phyloP scores from a whole-genome alignment of 2,329 filamentous ascomycete genomes.

The Paecilomyces variotii region DNA sequence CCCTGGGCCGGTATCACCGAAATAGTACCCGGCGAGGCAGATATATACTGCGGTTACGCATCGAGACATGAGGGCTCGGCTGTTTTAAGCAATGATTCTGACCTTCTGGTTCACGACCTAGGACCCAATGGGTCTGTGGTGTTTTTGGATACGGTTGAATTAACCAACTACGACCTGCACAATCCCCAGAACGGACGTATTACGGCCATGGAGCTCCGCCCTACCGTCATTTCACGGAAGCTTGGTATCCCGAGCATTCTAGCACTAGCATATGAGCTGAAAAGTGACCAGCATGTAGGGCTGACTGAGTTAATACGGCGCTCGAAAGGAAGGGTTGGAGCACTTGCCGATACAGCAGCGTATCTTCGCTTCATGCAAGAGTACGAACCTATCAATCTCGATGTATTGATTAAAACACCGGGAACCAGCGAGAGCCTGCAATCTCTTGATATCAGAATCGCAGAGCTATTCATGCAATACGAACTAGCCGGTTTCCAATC shows the following conservation, averaged over 20 bases:
- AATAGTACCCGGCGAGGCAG: conserved; percentile 77
- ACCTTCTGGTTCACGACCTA: conserved; percentile 69
- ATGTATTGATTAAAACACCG: conserved; percentile 2
- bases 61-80: conserved; percentile 51
- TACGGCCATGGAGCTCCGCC: conserved; percentile 30
- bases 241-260: conserved; percentile 27
- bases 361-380: conserved; percentile 29
- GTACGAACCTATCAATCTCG: conserved; percentile 17
- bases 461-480: conserved; percentile 44
- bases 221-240: conserved; percentile 21
- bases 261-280: conserved; percentile 34
- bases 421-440: conserved; percentile 6
- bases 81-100: conserved; percentile 75
- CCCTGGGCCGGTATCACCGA: conserved; percentile 34
- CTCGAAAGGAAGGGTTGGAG: conserved; percentile 15
- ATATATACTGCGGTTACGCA: conserved; percentile 65
- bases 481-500: conserved; percentile 13
- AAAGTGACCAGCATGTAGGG: conserved; percentile 17
- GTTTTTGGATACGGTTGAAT: conserved; percentile 59
- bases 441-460: conserved; percentile 42
- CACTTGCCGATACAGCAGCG: conserved; percentile 8
- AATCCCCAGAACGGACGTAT: conserved; percentile 14
- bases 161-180: conserved; percentile 9
- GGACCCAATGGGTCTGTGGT: conserved; percentile 54
- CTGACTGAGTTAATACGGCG: conserved; percentile 24